Base-by-base conservation (phyloP, 139 green algal species). In the Pleodorina starrii region DNA sequence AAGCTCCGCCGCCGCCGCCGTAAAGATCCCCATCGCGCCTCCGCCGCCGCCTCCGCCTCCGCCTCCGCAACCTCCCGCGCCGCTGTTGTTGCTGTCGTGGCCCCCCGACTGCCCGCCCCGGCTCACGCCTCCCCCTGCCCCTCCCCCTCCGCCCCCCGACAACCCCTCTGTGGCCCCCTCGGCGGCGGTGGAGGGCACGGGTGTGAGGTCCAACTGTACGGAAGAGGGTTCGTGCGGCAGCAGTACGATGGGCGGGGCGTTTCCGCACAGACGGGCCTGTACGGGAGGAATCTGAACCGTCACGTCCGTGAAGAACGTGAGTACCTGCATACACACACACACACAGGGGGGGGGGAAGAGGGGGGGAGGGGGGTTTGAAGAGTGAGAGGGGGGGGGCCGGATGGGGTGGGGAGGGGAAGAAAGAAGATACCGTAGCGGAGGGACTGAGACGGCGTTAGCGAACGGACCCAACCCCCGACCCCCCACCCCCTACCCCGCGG, bases 121-220 rank as follows among this genome's bases (percentile, higher is more conserved):
- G 35, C 69, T 48, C 12, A 5, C 57, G 21, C 21, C 57, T n/a
- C 19, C 27, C 4, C n/a, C 29, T 27, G 12, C 29, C 35, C 32
- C 9, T 42, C 73, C 44, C 0, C 46, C 74, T 43, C 44, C 74
- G 9, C 23, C 74, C 14, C 44, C 43, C 23, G 32, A 76, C 68
- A 76, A 32, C 35, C 68, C 68, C 68, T 76, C 68, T 10, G 63
- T 17, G 35, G 40, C 42, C 3, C 29, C 44, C 21, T n/a, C 74
- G 77, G 44, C 48, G 42, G 76, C 48, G 29, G 76, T 59, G 9
- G 76, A 84, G 36, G 78, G 35, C 38, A 86, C 36, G 0, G 57
- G 78, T 7, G 78, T 86, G 46, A 93, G 46, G 96, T 99, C 93
- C 99, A 99, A 90, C 90, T 99, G 69, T 90, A 94, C 74, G 96